Conservation (phyloP, 345 rosid species). For the Eutrema japonicum region DNA sequence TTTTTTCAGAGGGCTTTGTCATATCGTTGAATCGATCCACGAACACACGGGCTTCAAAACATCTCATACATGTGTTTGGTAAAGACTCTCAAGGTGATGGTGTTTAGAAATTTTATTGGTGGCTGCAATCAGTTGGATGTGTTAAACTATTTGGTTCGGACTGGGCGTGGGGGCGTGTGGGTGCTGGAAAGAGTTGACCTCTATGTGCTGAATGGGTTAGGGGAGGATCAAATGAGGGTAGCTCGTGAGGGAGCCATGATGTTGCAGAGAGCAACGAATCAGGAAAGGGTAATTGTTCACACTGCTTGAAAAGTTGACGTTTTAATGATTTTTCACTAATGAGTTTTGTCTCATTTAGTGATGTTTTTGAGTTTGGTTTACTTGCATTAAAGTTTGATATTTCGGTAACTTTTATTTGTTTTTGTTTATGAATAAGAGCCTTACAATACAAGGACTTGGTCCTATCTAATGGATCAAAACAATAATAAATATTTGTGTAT, state of each 20-base stretch:
- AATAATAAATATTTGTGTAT: too few species aligned
- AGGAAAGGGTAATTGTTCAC: not conserved
- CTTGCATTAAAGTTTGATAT: too few species aligned
- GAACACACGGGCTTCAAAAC: not conserved
- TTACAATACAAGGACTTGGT: too few species aligned
- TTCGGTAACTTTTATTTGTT: too few species aligned
- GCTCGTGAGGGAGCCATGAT: not conserved
- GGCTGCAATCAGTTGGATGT: not conserved
- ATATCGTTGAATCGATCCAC: not conserved
- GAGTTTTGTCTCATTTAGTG: too few species aligned
- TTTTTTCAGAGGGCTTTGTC: not conserved
- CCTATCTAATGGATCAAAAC: too few species aligned
- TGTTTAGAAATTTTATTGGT: not conserved
- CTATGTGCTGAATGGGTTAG: not conserved
- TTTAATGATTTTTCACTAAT: not conserved
- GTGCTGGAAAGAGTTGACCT: slow-evolving; percentile 4
- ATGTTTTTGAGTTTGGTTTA: too few species aligned
- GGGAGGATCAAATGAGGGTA: too few species aligned
- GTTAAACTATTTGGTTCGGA: slow-evolving; percentile 3
- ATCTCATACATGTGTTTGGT: not conserved
- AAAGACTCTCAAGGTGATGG: slow-evolving; percentile 10
- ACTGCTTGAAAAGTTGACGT: not conserved
- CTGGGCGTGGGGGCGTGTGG: not conserved
- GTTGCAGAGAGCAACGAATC: not conserved
- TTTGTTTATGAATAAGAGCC: too few species aligned